Percentiles rank a stretch among this genome's conserved stretches.
phyloP scores from a whole-genome alignment of 148 eudicot species.

The Vaccinium vitisidaea region DNA sequence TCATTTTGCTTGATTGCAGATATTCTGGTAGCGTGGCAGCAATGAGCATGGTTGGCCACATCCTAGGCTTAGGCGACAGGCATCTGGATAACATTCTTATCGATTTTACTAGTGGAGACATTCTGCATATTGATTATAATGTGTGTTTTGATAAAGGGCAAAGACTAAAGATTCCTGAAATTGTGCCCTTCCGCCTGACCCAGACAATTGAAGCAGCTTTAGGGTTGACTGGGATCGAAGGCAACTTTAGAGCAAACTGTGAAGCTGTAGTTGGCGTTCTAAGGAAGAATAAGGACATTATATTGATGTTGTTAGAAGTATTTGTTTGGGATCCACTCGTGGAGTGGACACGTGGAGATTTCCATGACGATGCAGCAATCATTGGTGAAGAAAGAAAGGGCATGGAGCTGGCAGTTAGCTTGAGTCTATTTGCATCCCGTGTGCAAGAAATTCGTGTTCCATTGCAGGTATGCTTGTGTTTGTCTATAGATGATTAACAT shows the following conservation, averaged over 20 bases:
- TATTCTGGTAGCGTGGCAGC: slow-evolving; percentile 91
- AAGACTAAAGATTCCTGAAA: slow-evolving; percentile 92
- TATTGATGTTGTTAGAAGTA: slow-evolving; percentile 88
- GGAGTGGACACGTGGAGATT: slow-evolving; percentile 99
- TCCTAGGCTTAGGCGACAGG: slow-evolving; percentile 95
- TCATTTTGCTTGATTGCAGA: slow-evolving; percentile 42
- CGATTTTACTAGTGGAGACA: slow-evolving; percentile 84
- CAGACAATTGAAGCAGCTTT: slow-evolving; percentile 93
- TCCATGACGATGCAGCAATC: slow-evolving; percentile 94
- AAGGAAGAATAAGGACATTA: slow-evolving; percentile 78
- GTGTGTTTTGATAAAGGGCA: slow-evolving; percentile 98
- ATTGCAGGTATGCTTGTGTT: slow-evolving; percentile 64
- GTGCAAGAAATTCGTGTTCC: slow-evolving; percentile 99
- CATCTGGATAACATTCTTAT: slow-evolving; percentile 94
- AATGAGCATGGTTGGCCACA: slow-evolving; percentile 98
- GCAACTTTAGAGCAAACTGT: slow-evolving; percentile 88
- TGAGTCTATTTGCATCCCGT: slow-evolving; percentile 97
- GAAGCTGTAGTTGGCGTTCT: slow-evolving; percentile 86
- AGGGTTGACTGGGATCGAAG: slow-evolving; percentile 91
- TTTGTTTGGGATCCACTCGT: slow-evolving; percentile 99
- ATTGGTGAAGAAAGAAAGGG: slow-evolving; percentile 99
- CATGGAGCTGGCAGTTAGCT: slow-evolving; percentile 98
- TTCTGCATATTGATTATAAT: slow-evolving; percentile 95
- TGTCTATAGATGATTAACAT: slow-evolving; percentile 4
- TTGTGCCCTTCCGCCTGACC: slow-evolving; percentile 97